A percentile compares a stretch with the other conserved stretches of the same genome.
These are phyloP conservation scores for Hemisphaericaspora lyxosophila DNA, from an alignment of 1,139 yeast genomes.

Conservation along the genomic window DNA sequence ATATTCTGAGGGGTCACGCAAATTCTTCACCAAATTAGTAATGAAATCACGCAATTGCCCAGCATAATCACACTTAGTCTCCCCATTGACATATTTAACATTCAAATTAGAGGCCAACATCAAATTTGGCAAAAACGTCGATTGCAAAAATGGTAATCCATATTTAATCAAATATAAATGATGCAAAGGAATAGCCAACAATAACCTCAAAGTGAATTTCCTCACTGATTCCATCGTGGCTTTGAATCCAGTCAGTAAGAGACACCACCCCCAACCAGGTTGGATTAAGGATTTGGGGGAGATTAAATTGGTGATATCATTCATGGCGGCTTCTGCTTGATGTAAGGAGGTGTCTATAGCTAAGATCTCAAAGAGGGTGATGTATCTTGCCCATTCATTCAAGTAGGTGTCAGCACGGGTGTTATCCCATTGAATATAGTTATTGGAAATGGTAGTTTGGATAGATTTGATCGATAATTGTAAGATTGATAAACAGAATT, in stretches of 20 bases:
- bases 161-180: slow-evolving; percentile 52
- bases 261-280: slow-evolving; percentile 72
- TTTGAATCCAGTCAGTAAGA: slow-evolving; percentile 72
- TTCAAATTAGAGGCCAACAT: slow-evolving; percentile 65
- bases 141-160: slow-evolving; percentile 48
- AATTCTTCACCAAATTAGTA: slow-evolving; percentile 38
- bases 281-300: slow-evolving; percentile 52
- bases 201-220: slow-evolving; percentile 56
- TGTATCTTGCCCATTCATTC: slow-evolving; percentile 68
- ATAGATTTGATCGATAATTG: slow-evolving; percentile 58
- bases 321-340: slow-evolving; percentile 77
- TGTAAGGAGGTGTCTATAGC: slow-evolving; percentile 86
- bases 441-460: slow-evolving; percentile 35
- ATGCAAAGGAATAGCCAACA: slow-evolving; percentile 52
- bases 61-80: slow-evolving; percentile 57
- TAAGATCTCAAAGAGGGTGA: slow-evolving; percentile 74
- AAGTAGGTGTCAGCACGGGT: slow-evolving; percentile 28
- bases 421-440: slow-evolving; percentile 50
- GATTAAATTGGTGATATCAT: slow-evolving; percentile 60
- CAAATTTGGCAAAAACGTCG: slow-evolving; percentile 58
- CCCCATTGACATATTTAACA: slow-evolving; percentile 28
- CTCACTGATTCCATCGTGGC: slow-evolving; percentile 83
- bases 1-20: slow-evolving; percentile 29
- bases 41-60: slow-evolving; percentile 50
- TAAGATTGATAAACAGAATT: slow-evolving; percentile 67